A percentile compares a stretch with the other conserved stretches of the same genome.
Evolutionary conservation across 2,329 filamentous ascomycete genomes (phyloP).

Genomic region (Orbilia brochopaga): DNA sequence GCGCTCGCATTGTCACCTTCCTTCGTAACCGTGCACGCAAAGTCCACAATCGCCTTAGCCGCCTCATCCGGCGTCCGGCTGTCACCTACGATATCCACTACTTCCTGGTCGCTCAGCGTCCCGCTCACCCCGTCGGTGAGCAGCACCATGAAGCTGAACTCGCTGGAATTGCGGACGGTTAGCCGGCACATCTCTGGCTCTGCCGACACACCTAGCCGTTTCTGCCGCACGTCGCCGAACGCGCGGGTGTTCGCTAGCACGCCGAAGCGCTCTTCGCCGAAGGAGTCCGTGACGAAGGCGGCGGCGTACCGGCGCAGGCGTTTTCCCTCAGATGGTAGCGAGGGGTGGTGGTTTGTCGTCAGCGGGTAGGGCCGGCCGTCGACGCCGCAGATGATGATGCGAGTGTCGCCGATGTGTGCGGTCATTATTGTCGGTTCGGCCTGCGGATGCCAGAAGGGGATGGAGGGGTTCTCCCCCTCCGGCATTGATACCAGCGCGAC

Average conservation of each 20-base stretch:
- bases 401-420: conserved; percentile 91
- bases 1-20: conserved; percentile 73
- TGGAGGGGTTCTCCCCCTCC: conserved; percentile 66
- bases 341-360: conserved; percentile 91
- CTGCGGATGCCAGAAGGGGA: conserved; percentile 90
- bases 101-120: conserved; percentile 86
- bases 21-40: conserved; percentile 80
- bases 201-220: conserved; percentile 90
- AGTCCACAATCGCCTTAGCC: conserved; percentile 77
- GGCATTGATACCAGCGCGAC: conserved; percentile 90
- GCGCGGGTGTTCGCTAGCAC: conserved; percentile 92
- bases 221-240: conserved; percentile 90
- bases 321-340: conserved; percentile 80
- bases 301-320: conserved; percentile 84
- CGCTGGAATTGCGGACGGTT: conserved; percentile 74
- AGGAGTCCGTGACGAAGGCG: conserved; percentile 90
- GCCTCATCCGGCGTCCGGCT: conserved; percentile 87
- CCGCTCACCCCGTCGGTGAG: conserved; percentile 89
- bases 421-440: conserved; percentile 82
- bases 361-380: conserved; percentile 80
- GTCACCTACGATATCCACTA: conserved; percentile 95
- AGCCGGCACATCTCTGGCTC: conserved; percentile 85
- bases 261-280: conserved; percentile 93
- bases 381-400: conserved; percentile 87
- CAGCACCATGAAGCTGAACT: conserved; percentile 88